Percentiles rank a stretch among this genome's conserved stretches.
Evolutionary conservation across 148 eudicot genomes (phyloP).

Genomic region (Vaccinium myrtillus): DNA sequence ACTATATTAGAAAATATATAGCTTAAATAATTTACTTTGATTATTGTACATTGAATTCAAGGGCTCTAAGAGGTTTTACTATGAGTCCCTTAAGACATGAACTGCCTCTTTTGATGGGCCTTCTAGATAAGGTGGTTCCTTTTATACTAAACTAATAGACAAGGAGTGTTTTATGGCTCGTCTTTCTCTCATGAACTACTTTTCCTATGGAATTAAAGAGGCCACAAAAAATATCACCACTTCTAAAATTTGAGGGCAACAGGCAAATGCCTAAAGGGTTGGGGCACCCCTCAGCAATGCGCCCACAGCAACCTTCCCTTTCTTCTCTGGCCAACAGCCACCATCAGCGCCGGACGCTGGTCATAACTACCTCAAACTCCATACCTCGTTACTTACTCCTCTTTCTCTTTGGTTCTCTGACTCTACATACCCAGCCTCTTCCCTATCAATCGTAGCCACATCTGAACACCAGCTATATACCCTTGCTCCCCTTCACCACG

Average conservation of each 20-base stretch:
- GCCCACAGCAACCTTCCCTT: not conserved
- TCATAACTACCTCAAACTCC: not conserved
- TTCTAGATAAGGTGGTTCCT: not conserved
- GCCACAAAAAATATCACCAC: not conserved
- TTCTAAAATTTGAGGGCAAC: not conserved
- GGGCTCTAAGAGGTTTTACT: not conserved
- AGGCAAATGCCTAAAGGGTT: not conserved
- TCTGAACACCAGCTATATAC: not conserved
- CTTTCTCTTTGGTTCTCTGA: not conserved
- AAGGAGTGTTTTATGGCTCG: not conserved
- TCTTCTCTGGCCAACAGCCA: not conserved
- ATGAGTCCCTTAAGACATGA: not conserved
- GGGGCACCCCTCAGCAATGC: not conserved
- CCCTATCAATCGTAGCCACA: not conserved
- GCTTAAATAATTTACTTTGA: not conserved
- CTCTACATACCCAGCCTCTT: not conserved
- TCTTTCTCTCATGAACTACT: not conserved
- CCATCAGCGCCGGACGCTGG: not conserved
- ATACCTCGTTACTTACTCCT: not conserved
- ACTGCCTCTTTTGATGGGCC: not conserved
- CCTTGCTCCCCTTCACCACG: not conserved
- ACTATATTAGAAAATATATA: not conserved
- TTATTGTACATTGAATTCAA: not conserved
- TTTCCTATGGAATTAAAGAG: not conserved
- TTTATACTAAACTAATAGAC: not conserved